phyloP scores from a whole-genome alignment of 2,329 filamentous ascomycete species.

The Neonectria ditissima region DNA sequence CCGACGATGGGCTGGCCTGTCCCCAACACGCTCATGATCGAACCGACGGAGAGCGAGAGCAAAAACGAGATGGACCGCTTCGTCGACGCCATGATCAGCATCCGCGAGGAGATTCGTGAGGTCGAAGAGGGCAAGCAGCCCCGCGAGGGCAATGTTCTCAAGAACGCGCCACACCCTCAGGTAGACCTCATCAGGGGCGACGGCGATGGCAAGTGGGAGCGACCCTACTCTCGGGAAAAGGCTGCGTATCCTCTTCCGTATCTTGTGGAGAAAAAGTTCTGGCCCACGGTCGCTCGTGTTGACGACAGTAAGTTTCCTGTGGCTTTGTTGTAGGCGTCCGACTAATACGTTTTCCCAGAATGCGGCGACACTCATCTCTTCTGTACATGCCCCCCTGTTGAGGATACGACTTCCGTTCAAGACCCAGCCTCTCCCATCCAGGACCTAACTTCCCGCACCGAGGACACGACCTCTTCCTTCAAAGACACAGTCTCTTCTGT shows the following conservation, averaged over 20 bases:
- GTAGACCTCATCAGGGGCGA: slow-evolving; percentile 77
- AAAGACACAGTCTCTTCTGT: background rate
- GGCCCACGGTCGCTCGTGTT: slow-evolving; percentile 87
- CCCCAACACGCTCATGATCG: slow-evolving; percentile 96
- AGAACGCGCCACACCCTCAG: slow-evolving; percentile 89
- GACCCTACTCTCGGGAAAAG: slow-evolving; percentile 83
- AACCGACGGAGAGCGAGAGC: slow-evolving; percentile 93
- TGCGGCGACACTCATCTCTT: background rate
- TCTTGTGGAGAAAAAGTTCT: slow-evolving; percentile 96
- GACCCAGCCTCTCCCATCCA: background rate
- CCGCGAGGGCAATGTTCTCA: slow-evolving; percentile 83
- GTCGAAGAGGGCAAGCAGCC: slow-evolving; percentile 84
- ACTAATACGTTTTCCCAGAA: background rate
- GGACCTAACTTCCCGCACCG: background rate
- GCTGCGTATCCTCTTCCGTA: slow-evolving; percentile 89
- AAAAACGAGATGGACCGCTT: slow-evolving; percentile 95
- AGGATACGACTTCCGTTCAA: background rate
- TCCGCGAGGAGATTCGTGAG: slow-evolving; percentile 85
- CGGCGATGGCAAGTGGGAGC: slow-evolving; percentile 74
- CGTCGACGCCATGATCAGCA: slow-evolving; percentile 88
- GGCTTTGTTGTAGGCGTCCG: background rate
- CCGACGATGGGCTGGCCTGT: slow-evolving; percentile 98
- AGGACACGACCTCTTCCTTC: background rate
- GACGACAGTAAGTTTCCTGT: slow-evolving; percentile 78
- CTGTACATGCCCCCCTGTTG: background rate